Conservation (phyloP, 306 rosid genomes). For the Senna siamea region DNA sequence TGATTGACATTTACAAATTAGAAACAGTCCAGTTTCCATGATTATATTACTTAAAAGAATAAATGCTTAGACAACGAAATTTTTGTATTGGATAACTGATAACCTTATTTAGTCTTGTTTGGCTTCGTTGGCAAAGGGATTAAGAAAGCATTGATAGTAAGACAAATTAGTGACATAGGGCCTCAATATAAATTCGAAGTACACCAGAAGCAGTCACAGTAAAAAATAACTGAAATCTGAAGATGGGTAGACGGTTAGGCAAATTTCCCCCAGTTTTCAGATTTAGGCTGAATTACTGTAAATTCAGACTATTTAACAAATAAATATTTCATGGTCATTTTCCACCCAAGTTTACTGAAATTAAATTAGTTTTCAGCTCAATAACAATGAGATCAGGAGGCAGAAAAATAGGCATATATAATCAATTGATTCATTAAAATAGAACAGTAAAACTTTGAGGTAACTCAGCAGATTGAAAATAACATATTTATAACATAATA, state of each 20-base stretch:
- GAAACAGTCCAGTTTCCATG: not conserved
- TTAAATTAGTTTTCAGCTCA: not conserved
- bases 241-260: not conserved
- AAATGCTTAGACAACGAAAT: not conserved
- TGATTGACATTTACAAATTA: not conserved
- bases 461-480: not conserved
- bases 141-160: not conserved
- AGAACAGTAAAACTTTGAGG: not conserved
- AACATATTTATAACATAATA: not conserved
- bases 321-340: not conserved
- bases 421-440: not conserved
- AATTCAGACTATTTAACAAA: slow-evolving; percentile 16
- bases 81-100: not conserved
- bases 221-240: not conserved
- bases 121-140: not conserved
- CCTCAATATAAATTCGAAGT: not conserved
- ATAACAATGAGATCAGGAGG: not conserved
- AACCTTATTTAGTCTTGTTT: not conserved
- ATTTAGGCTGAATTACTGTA: not conserved
- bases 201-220: not conserved
- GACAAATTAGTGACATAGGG: not conserved
- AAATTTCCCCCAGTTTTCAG: not conserved
- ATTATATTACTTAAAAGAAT: not conserved
- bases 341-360: too few relatives aligned
- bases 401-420: not conserved